phyloP scores from a whole-genome alignment of 2,329 filamentous ascomycete species.

The Nigrospora oryzae region DNA sequence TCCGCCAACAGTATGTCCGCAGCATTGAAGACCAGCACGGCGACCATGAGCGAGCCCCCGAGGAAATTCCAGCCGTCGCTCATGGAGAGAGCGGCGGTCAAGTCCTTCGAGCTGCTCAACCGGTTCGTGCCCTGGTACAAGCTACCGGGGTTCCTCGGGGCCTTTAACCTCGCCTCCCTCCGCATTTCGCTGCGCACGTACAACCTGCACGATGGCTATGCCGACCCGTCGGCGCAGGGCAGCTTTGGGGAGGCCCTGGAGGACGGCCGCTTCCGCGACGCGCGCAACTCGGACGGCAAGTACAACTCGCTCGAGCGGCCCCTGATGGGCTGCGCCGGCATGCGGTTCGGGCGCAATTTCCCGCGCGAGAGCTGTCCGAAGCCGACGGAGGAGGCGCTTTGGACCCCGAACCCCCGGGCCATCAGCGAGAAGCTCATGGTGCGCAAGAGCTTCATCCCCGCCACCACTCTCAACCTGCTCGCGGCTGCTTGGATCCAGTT shows the following conservation, averaged over 20 bases:
- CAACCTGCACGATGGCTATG: conserved; percentile 34
- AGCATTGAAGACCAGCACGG: not conserved
- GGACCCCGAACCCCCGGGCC: conserved; percentile 32
- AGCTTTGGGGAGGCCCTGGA: conserved; percentile 17
- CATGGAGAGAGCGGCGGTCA: conserved; percentile 18
- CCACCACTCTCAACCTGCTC: conserved; percentile 33
- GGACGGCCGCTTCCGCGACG: conserved; percentile 21
- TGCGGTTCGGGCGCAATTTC: conserved; percentile 36
- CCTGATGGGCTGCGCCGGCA: conserved; percentile 33
- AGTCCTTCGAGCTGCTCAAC: conserved; percentile 20
- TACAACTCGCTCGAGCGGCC: conserved; percentile 31
- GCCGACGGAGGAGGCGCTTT: conserved; percentile 30
- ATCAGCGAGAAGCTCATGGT: conserved; percentile 32
- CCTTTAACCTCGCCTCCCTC: conserved; percentile 29
- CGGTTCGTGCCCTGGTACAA: conserved; percentile 27
- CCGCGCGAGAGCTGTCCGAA: conserved; percentile 23
- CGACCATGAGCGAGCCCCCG: not conserved
- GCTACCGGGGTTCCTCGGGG: conserved; percentile 28
- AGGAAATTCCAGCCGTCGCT: conserved; percentile 17
- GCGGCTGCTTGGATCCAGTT: conserved; percentile 43
- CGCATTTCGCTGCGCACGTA: conserved; percentile 31
- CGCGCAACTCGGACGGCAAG: conserved; percentile 32
- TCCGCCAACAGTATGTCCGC: not conserved
- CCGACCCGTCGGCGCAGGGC: conserved; percentile 26
- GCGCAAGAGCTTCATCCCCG: conserved; percentile 31